These are phyloP conservation scores for Rehmannia glutinosa DNA, from an alignment of 257 asterid species.

Conservation along the genomic window DNA sequence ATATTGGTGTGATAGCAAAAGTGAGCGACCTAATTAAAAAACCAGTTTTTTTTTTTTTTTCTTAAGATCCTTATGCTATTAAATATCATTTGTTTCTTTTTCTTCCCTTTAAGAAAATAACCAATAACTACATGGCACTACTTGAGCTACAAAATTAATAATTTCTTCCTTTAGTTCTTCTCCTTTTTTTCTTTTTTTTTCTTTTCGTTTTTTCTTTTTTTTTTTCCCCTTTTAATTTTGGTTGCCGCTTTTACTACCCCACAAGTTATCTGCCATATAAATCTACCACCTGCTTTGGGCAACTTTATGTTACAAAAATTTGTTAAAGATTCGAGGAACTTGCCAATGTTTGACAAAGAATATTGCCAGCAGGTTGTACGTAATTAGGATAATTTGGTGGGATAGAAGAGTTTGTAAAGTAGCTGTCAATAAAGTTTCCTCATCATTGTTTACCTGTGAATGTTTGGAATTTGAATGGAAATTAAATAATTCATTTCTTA, in stretches of 20 bases:
- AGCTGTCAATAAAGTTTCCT: conserved; percentile 15
- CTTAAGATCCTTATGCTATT: too few species aligned
- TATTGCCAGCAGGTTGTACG: background rate
- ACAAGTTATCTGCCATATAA: conserved; percentile 24
- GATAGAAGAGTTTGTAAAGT: background rate
- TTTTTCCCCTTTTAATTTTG: too few species aligned
- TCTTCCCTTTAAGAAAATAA: too few species aligned
- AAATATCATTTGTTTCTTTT: too few species aligned
- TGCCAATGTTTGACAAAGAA: background rate
- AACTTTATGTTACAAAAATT: conserved; percentile 11
- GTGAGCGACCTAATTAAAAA: too few species aligned
- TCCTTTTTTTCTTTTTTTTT: too few species aligned
- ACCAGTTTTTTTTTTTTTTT: too few species aligned
- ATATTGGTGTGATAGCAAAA: too few species aligned
- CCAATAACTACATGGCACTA: too few species aligned
- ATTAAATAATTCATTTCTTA: background rate
- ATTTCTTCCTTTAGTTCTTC: too few species aligned
- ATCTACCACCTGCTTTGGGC: conserved; percentile 6
- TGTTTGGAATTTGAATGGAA: conserved; percentile 20
- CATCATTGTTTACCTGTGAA: conserved; percentile 20
- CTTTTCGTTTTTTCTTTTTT: too few species aligned
- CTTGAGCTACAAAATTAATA: background rate
- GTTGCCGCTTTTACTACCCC: conserved; percentile 15
- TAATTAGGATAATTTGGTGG: conserved; percentile 21
- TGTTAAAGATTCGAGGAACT: background rate